Evolutionary conservation across 1,139 yeast species (phyloP).

Genomic region (Geotrichum restrictum): DNA sequence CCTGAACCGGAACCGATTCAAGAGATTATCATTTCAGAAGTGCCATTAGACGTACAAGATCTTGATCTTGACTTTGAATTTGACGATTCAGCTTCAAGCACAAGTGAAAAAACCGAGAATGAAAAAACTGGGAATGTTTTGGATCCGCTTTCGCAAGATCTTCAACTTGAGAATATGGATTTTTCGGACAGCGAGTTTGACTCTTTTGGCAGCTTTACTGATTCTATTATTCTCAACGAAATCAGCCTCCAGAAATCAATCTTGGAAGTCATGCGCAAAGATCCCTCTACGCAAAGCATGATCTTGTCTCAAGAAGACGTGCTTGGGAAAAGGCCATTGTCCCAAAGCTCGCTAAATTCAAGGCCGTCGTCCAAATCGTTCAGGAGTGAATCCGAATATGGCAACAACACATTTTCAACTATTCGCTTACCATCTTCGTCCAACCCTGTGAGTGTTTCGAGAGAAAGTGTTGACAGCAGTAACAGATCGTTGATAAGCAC

Average conservation of each 20-base stretch:
- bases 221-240: slow-evolving; percentile 12
- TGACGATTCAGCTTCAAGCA: not conserved
- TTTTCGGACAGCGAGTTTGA: not conserved
- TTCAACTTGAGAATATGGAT: not conserved
- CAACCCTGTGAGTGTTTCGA: not conserved
- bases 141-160: slow-evolving; percentile 4
- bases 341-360: not conserved
- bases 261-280: slow-evolving; percentile 2
- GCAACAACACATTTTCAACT: not conserved
- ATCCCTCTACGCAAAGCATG: slow-evolving; percentile 1
- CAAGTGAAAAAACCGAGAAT: not conserved
- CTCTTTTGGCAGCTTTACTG: slow-evolving; percentile 6
- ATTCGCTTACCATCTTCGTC: not conserved
- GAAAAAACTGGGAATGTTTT: not conserved
- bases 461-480: not conserved
- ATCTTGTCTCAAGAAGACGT: slow-evolving; percentile 9
- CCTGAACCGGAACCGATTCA: not conserved
- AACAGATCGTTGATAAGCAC: not conserved
- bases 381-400: not conserved
- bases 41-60: not conserved
- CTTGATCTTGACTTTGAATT: not conserved
- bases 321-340: slow-evolving; percentile 1
- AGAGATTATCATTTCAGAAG: not conserved
- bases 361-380: not conserved
- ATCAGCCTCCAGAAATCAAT: slow-evolving; percentile 9